phyloP scores from a whole-genome alignment of 1,284 basidiomycete genomes.

The Trichosporon asahii region DNA sequence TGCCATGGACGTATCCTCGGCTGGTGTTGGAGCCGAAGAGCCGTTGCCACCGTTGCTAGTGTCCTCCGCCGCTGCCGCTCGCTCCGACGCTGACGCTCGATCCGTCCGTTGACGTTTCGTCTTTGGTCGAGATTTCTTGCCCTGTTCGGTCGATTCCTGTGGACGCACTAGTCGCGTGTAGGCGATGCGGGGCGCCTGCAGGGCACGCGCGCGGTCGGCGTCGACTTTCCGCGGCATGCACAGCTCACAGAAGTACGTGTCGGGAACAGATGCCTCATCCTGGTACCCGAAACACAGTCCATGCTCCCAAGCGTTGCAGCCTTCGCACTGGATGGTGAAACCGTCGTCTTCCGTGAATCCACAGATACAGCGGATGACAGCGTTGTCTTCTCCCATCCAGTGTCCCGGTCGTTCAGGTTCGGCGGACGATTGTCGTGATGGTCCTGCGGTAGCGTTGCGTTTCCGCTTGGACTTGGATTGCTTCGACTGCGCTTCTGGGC shows the following conservation, averaged over 20 bases:
- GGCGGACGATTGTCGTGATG: conserved; percentile 34
- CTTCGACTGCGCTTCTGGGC: conserved; percentile 27
- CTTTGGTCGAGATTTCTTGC: conserved; percentile 21
- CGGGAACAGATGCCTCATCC: conserved; percentile 65
- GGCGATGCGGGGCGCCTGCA: conserved; percentile 24
- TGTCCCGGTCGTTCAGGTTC: conserved; percentile 32
- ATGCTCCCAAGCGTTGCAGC: conserved; percentile 86
- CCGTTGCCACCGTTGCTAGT: background rate
- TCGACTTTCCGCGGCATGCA: conserved; percentile 45
- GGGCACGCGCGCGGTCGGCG: conserved; percentile 28
- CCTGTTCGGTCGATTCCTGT: conserved; percentile 8
- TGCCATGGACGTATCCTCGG: conserved; percentile 15
- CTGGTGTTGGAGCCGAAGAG: background rate
- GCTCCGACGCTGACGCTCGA: background rate
- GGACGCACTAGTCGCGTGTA: background rate
- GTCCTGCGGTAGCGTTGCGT: conserved; percentile 35
- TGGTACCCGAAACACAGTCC: conserved; percentile 77
- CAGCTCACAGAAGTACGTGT: conserved; percentile 54
- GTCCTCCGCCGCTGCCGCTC: background rate
- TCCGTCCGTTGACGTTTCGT: conserved; percentile 22
- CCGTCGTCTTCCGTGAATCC: conserved; percentile 69
- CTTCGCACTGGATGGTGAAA: conserved; percentile 87
- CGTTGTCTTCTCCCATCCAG: conserved; percentile 50
- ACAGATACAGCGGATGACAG: conserved; percentile 52
- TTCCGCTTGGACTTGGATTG: conserved; percentile 38